A percentile compares a stretch with the other conserved stretches of the same genome.
phyloP scores from a whole-genome alignment of 257 asterid genomes.

The Penstemon newberryi region DNA sequence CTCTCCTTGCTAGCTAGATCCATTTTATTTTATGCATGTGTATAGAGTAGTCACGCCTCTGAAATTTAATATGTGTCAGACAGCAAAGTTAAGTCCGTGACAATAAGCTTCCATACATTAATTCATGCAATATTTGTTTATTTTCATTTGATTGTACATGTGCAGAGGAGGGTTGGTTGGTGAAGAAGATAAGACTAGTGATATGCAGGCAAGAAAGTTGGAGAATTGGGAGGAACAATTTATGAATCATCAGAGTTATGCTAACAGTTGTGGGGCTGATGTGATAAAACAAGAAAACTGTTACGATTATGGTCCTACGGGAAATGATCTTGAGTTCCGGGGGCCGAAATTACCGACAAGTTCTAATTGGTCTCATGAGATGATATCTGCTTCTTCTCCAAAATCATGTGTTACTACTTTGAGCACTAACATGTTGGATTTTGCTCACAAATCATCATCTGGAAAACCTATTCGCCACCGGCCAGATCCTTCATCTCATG shows the following conservation, averaged over 20 bases:
- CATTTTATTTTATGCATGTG: slow-evolving; percentile 5
- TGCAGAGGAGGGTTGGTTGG: slow-evolving; percentile 60
- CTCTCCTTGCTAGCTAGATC: slow-evolving; percentile 1
- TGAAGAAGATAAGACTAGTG: slow-evolving; percentile 47
- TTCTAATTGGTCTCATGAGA: slow-evolving; percentile 38
- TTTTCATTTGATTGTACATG: slow-evolving; percentile 28
- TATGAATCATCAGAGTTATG: slow-evolving; percentile 29
- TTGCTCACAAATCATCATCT: slow-evolving; percentile 41
- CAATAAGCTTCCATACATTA: background rate
- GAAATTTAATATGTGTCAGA: background rate
- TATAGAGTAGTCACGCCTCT: background rate
- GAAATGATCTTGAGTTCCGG: background rate
- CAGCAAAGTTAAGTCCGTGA: too few relatives aligned
- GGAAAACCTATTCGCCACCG: slow-evolving; percentile 34
- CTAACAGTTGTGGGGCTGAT: slow-evolving; percentile 21
- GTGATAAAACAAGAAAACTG: slow-evolving; percentile 36
- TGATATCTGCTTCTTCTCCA: slow-evolving; percentile 51
- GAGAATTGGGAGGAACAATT: slow-evolving; percentile 58
- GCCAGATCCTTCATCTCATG: slow-evolving; percentile 50
- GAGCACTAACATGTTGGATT: slow-evolving; percentile 55
- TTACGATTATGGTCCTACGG: slow-evolving; percentile 26
- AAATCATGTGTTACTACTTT: slow-evolving; percentile 49
- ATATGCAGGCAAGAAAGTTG: slow-evolving; percentile 43
- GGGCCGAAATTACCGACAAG: background rate
- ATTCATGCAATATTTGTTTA: background rate